These are phyloP conservation scores for Falciphora oryzae DNA, from an alignment of 2,329 filamentous ascomycete species.

Conservation along the genomic window DNA sequence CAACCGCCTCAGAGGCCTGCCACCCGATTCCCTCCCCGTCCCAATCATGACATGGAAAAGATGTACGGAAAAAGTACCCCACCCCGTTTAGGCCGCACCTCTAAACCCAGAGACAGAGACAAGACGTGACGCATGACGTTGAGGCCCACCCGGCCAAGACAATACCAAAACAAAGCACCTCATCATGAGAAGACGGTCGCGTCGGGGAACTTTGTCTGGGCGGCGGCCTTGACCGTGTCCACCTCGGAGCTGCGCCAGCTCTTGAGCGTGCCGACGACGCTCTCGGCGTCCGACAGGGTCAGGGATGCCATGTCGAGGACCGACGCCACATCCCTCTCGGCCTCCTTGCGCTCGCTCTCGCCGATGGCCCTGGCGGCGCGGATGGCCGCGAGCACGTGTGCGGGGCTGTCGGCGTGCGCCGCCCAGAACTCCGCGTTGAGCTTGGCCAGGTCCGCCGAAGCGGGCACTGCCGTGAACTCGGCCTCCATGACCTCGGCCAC, in stretches of 20 bases:
- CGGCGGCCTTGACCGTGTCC: slow-evolving; percentile 42
- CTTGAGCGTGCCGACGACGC: slow-evolving; percentile 36
- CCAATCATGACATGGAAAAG: neutral
- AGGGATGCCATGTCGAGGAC: slow-evolving; percentile 18
- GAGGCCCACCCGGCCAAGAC: neutral
- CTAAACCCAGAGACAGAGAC: neutral
- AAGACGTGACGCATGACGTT: neutral
- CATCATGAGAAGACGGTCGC: slow-evolving; percentile 35
- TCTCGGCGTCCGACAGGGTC: slow-evolving; percentile 41
- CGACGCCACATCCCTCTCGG: slow-evolving; percentile 36
- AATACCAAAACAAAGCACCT: neutral
- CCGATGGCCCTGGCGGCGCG: slow-evolving; percentile 41
- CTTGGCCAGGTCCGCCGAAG: slow-evolving; percentile 51
- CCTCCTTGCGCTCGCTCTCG: slow-evolving; percentile 40
- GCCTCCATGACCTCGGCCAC: slow-evolving; percentile 63
- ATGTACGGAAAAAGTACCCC: neutral
- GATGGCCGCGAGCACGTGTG: slow-evolving; percentile 59
- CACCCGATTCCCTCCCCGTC: neutral
- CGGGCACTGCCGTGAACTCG: slow-evolving; percentile 57
- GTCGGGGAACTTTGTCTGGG: slow-evolving; percentile 44
- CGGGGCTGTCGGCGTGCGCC: slow-evolving; percentile 55
- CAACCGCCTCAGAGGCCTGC: too few species aligned
- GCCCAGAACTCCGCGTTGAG: slow-evolving; percentile 62
- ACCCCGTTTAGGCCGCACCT: neutral
- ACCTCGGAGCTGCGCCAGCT: slow-evolving; percentile 45